phyloP scores from a whole-genome alignment of 139 green algal species.

The Chlorella sp. region DNA sequence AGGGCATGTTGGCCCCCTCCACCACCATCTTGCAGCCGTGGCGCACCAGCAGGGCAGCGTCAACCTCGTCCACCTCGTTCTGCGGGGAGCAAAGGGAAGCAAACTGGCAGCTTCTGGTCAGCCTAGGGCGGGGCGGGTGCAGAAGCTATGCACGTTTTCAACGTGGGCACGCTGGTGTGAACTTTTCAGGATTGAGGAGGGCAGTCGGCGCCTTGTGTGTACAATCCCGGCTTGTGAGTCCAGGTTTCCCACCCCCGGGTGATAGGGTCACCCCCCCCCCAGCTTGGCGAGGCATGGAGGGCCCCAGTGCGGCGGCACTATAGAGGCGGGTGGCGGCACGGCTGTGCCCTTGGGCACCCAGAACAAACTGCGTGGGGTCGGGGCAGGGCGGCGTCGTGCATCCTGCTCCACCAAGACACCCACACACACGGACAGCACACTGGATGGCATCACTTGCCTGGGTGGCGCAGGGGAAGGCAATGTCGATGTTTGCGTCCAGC shows the following conservation, averaged over 20 bases:
- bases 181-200: no score
- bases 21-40: conserved; percentile 71
- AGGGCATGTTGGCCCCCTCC: conserved; percentile 92
- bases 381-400: no score
- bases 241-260: no score
- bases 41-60: conserved; percentile 68
- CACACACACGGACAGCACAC: no score
- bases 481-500: conserved; percentile 60
- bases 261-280: no score
- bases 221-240: no score
- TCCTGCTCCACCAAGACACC: background rate
- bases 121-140: no score
- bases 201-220: no score
- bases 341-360: background rate
- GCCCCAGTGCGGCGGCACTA: no score
- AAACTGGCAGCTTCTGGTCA: no score
- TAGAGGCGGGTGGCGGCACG: background rate
- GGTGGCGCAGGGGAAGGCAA: conserved; percentile 87
- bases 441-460: conserved; percentile 56
- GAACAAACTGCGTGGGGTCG: background rate
- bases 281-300: no score
- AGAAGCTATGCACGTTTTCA: background rate
- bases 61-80: conserved; percentile 65
- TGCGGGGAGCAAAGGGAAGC: conserved; percentile 7
- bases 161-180: no score